Evolutionary conservation across 2,329 filamentous ascomycete genomes (phyloP), one percentile per base, ranked within the genome.

Genomic region (Trichoderma koningii): DNA sequence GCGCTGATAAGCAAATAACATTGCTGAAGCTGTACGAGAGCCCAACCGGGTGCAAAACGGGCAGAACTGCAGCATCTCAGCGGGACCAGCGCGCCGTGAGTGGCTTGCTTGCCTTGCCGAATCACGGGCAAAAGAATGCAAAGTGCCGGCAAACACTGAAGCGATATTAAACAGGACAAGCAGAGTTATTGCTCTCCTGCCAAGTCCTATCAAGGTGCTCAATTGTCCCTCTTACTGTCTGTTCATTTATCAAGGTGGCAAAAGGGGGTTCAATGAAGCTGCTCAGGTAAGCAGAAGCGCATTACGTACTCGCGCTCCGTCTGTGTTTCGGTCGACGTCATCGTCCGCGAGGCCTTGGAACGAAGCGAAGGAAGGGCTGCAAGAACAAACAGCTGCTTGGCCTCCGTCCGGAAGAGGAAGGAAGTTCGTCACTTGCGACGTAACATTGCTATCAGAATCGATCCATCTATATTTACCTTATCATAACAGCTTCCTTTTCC

Each of bases 1-100:
- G n/a, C 41, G 5, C 10, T 23, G 21, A 2, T 23, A 38, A 53
- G 45, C 30, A 15, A 44, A 28, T 17, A 7, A 12, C n/a, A 26
- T 41, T 42, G 21, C n/a, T 45, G 34, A 19, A 51, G 12, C 38
- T 62, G 59, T 62, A 38, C 14, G n/a, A 62, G 50, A 55, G 59
- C 59, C 59, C 59, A 62, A 62, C 41, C 34, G 19, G 26, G 19
- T 23, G 41, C 12, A n/a, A n/a, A 45, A 53, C 53, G 59, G 59
- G 59, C 59, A 53, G 59, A 38, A 50, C 59, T 62, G 59, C 50
- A 62, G 59, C 59, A 47, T 15, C 26, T 30, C 44, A 7, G 56
- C 56, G 56, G 56, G n/a, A 47, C 19, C 47, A 23, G 44, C 7
- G 2, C 21, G 28, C 12, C 23, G 23, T 17, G 21, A 23, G 48